Evolutionary conservation across 306 rosid genomes (phyloP).

Genomic region (Lagenaria siceraria): DNA sequence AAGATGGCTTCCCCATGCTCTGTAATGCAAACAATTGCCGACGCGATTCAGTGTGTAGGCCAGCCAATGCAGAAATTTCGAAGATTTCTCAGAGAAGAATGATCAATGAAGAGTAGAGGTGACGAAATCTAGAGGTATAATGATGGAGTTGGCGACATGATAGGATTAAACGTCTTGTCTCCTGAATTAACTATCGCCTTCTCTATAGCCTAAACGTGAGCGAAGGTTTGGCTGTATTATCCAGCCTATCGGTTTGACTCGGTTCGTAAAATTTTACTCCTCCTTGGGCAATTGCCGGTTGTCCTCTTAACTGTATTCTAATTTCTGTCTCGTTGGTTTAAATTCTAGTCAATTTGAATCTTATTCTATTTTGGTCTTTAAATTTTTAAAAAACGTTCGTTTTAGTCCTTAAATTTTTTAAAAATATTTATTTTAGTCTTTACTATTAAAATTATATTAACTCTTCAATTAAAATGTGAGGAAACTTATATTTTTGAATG

Average conservation of each 20-base stretch:
- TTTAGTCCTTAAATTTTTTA: no score
- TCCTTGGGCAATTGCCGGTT: neutral
- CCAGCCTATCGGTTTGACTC: neutral
- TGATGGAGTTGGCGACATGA: neutral
- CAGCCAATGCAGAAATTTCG: neutral
- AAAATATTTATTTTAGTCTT: no score
- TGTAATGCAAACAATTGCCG: neutral
- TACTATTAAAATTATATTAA: no score
- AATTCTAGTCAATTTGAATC: no score
- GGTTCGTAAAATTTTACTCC: neutral
- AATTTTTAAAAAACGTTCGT: no score
- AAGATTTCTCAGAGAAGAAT: neutral
- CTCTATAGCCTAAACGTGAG: neutral
- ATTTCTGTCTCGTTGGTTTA: no score
- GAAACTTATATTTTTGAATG: no score
- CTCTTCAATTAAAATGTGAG: no score
- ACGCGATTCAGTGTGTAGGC: neutral
- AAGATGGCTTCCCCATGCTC: conserved; percentile 31
- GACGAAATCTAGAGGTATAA: neutral
- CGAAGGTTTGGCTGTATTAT: neutral
- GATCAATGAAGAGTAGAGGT: neutral
- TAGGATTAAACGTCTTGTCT: neutral
- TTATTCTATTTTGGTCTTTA: no score
- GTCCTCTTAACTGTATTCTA: no score
- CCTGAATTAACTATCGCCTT: neutral